Evolutionary conservation across 495 filamentous ascomycete genomes (phyloP).

Genomic region (Neurospora sp.): DNA sequence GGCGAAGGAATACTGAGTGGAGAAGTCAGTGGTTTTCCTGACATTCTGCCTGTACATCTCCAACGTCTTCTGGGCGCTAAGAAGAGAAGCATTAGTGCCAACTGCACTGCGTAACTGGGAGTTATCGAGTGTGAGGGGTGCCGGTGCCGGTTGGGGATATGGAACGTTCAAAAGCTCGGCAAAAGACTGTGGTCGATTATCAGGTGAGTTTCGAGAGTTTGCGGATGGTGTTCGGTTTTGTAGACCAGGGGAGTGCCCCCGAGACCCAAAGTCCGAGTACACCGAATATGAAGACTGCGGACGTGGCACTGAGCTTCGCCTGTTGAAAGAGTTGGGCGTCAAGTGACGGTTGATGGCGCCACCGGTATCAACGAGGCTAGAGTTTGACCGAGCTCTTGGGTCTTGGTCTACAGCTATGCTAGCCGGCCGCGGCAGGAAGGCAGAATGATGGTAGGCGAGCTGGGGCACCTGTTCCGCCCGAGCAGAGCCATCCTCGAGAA

Average conservation of each 20-base stretch:
- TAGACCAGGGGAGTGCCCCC: conserved; percentile 51
- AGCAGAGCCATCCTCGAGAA: conserved; percentile 26
- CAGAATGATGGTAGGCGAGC: conserved; percentile 46
- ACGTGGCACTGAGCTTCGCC: conserved; percentile 47
- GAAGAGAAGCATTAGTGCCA: conserved; percentile 76
- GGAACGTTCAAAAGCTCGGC: conserved; percentile 79
- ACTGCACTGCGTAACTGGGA: conserved; percentile 64
- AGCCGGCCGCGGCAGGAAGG: conserved; percentile 28
- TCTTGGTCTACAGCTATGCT: conserved; percentile 27
- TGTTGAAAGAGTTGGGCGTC: conserved; percentile 40
- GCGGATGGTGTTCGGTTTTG: conserved; percentile 48
- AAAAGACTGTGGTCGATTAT: conserved; percentile 69
- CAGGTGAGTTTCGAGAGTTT: conserved; percentile 61
- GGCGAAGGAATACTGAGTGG: conserved; percentile 89
- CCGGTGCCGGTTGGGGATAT: conserved; percentile 77
- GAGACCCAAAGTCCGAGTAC: conserved; percentile 51
- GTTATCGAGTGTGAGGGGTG: conserved; percentile 66
- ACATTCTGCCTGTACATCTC: conserved; percentile 96
- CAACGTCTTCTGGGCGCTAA: conserved; percentile 83
- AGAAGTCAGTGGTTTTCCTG: conserved; percentile 86
- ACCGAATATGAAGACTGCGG: conserved; percentile 65
- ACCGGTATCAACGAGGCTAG: conserved; percentile 33
- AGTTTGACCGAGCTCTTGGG: conserved; percentile 32
- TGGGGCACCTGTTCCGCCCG: conserved; percentile 36
- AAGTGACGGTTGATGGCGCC: conserved; percentile 46